Conservation (phyloP, 257 asterid genomes). For the Solanum lycopersicoides region DNA sequence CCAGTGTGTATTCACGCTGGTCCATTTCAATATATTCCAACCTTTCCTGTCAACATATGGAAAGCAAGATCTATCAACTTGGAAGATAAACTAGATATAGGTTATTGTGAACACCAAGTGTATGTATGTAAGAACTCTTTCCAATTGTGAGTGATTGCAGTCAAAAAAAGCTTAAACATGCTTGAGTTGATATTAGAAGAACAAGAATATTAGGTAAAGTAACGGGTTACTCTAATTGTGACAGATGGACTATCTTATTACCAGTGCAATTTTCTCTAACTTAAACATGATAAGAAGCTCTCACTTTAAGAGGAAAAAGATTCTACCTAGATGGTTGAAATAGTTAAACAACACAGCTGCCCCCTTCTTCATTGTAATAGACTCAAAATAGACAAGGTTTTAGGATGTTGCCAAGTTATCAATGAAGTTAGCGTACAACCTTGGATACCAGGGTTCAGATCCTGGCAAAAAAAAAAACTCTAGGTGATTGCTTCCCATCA, state of each 20-base stretch:
- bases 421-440: background rate
- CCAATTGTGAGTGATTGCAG: background rate
- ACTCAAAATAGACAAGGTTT: background rate
- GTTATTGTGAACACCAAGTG: background rate
- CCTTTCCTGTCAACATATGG: conserved; percentile 46
- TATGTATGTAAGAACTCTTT: background rate
- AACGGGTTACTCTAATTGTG: background rate
- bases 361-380: background rate
- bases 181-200: background rate
- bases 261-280: background rate
- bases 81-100: background rate
- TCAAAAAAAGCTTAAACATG: background rate
- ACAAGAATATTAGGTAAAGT: background rate
- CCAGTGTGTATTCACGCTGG: conserved; percentile 69
- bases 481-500: background rate
- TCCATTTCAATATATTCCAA: conserved; percentile 65
- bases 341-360: background rate
- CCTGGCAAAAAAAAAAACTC: background rate
- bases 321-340: background rate
- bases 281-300: background rate
- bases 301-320: background rate
- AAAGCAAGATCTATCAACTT: background rate
- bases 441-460: background rate
- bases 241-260: background rate
- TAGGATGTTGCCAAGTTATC: background rate